Conservation (phyloP, 2,329 filamentous ascomycete species). For the Fusarium cyanostomum region DNA sequence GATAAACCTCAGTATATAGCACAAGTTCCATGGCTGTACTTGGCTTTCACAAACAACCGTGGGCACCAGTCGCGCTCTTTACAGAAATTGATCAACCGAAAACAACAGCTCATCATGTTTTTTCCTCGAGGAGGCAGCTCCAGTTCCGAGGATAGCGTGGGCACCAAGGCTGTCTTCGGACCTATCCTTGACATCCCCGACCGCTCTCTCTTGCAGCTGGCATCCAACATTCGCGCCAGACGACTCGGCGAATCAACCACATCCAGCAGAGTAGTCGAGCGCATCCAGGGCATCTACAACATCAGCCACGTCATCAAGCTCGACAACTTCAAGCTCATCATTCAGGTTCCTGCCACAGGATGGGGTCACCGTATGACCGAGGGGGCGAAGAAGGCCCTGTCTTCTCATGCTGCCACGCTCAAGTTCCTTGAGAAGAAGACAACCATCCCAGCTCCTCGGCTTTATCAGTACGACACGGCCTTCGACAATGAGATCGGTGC, state of each 20-base stretch:
- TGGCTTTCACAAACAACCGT: not conserved
- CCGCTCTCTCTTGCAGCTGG: not conserved
- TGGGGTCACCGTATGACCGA: not conserved
- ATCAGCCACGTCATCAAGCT: not conserved
- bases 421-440: slow-evolving; percentile 1
- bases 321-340: not conserved
- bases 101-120: not conserved
- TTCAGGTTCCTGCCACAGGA: slow-evolving; percentile 5
- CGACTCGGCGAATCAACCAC: not conserved
- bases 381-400: not conserved
- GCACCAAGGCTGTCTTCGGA: not conserved
- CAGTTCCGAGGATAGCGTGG: not conserved
- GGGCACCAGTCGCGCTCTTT: not conserved
- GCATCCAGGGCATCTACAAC: not conserved
- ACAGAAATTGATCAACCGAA: not conserved
- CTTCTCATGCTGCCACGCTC: slow-evolving; percentile 8
- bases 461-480: not conserved
- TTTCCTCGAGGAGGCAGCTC: not conserved
- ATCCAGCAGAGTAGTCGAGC: not conserved
- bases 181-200: not conserved
- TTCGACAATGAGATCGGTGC: slow-evolving; percentile 7
- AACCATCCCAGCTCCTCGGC: not conserved
- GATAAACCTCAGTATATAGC: not conserved
- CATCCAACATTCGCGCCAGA: not conserved
- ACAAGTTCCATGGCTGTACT: no score